These are phyloP conservation scores for Grosmannia huntii DNA, from an alignment of 2,329 filamentous ascomycete species.

Conservation along the genomic window DNA sequence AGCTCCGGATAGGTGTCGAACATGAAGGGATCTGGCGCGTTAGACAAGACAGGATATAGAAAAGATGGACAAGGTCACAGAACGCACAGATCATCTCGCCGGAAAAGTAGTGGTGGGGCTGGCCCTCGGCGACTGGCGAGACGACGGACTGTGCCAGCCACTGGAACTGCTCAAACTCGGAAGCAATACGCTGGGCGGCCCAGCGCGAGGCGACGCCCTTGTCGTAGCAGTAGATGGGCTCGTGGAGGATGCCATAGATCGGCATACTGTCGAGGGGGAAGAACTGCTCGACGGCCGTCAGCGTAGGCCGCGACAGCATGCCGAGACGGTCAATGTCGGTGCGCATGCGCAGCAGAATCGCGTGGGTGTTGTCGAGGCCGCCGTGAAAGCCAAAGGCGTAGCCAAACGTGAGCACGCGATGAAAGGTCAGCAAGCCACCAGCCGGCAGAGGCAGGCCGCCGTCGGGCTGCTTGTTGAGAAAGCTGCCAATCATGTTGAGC, in stretches of 20 bases:
- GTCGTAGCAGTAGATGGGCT: slow-evolving; percentile 72
- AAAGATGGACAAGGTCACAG: neutral
- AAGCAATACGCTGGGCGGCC: slow-evolving; percentile 57
- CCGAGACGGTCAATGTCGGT: slow-evolving; percentile 65
- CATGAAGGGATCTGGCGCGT: slow-evolving; percentile 48
- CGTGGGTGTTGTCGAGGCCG: slow-evolving; percentile 63
- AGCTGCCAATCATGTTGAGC: slow-evolving; percentile 52
- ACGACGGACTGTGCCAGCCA: slow-evolving; percentile 31
- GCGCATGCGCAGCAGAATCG: slow-evolving; percentile 55
- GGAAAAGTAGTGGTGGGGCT: slow-evolving; percentile 53
- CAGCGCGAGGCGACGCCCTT: slow-evolving; percentile 52
- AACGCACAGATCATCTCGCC: slow-evolving; percentile 70
- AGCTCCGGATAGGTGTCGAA: slow-evolving; percentile 74
- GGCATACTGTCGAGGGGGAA: slow-evolving; percentile 62
- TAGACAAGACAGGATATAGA: neutral
- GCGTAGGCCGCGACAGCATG: slow-evolving; percentile 59
- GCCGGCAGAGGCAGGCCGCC: slow-evolving; percentile 49
- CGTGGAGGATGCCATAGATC: slow-evolving; percentile 78
- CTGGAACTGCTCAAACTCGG: slow-evolving; percentile 29
- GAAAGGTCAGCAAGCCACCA: slow-evolving; percentile 59
- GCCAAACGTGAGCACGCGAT: slow-evolving; percentile 65
- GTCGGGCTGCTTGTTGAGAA: slow-evolving; percentile 46
- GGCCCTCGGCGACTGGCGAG: slow-evolving; percentile 12
- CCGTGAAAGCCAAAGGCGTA: slow-evolving; percentile 68
- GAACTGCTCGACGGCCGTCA: slow-evolving; percentile 54